These are phyloP conservation scores for Pulveroboletus frians DNA, from an alignment of 768 basidiomycete genomes.

Conservation along the genomic window DNA sequence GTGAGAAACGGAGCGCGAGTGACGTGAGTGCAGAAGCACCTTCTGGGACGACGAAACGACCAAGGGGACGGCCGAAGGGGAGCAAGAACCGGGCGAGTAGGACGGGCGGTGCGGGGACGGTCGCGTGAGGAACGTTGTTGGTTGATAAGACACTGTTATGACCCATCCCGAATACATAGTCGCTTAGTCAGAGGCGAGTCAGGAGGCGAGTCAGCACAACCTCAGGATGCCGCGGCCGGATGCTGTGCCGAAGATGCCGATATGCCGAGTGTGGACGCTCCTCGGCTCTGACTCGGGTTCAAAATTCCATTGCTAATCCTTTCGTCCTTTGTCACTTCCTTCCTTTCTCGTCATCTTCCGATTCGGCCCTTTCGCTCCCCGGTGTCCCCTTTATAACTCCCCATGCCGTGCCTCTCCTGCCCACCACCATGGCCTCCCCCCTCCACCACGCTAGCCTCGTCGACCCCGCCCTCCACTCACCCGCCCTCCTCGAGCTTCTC, in stretches of 20 bases:
- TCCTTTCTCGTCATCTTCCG: slow-evolving; percentile 29
- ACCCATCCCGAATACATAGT: too few species aligned
- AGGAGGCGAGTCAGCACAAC: too few species aligned
- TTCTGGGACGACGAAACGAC: slow-evolving; percentile 39
- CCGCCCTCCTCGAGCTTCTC: slow-evolving; percentile 63
- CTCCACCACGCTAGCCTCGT: slow-evolving; percentile 52
- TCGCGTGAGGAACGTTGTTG: background rate
- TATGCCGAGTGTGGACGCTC: background rate
- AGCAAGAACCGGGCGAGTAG: slow-evolving; percentile 49
- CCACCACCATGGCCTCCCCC: slow-evolving; percentile 26
- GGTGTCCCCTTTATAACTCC: slow-evolving; percentile 31
- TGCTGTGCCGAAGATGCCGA: background rate
- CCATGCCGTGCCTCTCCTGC: slow-evolving; percentile 8
- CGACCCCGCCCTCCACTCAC: slow-evolving; percentile 57
- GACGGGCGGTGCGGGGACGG: slow-evolving; percentile 8
- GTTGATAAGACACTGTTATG: background rate
- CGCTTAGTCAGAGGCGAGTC: slow-evolving; percentile 10
- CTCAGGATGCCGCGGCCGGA: background rate
- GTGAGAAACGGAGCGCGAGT: slow-evolving; percentile 32
- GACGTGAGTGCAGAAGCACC: slow-evolving; percentile 29
- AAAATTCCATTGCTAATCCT: slow-evolving; percentile 26
- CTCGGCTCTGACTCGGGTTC: slow-evolving; percentile 22
- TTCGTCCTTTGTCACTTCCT: slow-evolving; percentile 10
- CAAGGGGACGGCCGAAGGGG: slow-evolving; percentile 64
- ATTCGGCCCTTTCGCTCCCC: slow-evolving; percentile 32